Conservation (phyloP, 73 alveolate species). For the Uronychia binucleata region DNA sequence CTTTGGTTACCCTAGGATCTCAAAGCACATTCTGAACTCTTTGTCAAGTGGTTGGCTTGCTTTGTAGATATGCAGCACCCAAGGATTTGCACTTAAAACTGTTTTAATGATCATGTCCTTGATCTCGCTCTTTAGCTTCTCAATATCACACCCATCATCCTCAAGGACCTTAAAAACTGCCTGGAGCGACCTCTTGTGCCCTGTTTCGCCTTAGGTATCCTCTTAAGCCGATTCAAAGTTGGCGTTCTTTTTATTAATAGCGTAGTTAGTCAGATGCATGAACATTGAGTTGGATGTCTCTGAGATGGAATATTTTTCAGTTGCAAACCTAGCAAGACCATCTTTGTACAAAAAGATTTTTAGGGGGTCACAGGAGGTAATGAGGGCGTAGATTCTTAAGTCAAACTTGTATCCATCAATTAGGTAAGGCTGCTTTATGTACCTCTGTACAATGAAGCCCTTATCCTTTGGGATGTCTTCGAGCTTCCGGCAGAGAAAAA, state of each 20-base stretch:
- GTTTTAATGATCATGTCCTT: constrained; percentile 30
- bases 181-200: no score
- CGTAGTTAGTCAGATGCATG: constrained; percentile 46
- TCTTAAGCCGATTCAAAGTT: no score
- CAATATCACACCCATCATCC: constrained; percentile 1
- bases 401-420: constrained; percentile 90
- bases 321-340: constrained; percentile 72
- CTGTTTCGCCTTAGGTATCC: no score
- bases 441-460: constrained; percentile 71
- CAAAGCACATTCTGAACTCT: no score
- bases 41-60: no score
- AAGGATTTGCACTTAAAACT: no score
- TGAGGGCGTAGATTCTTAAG: constrained; percentile 80
- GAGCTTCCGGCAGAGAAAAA: constrained; percentile 13
- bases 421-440: constrained; percentile 78
- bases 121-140: constrained; percentile 7
- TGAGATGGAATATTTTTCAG: constrained; percentile 32
- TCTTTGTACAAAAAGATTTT: constrained; percentile 49
- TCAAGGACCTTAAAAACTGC: no score
- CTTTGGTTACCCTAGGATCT: no score
- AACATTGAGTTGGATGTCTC: not conserved
- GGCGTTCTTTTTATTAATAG: constrained; percentile 33
- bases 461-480: constrained; percentile 31
- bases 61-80: no score
- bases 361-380: constrained; percentile 64